Percentiles rank a stretch among this genome's conserved stretches.
These are phyloP conservation scores for Kandelia obovata DNA, from an alignment of 345 rosid species.

Conservation along the genomic window DNA sequence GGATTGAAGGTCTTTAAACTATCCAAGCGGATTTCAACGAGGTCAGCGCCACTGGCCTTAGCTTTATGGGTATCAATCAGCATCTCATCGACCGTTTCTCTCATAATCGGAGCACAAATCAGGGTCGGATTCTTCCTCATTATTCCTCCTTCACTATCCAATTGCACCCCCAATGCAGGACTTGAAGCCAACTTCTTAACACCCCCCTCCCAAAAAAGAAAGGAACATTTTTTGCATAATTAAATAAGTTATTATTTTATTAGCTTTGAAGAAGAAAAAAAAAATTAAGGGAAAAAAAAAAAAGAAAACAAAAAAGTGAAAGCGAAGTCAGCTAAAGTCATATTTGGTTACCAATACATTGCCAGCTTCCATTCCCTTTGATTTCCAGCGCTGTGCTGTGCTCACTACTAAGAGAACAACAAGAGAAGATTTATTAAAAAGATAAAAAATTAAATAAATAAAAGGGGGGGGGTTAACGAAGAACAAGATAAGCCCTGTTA, in stretches of 20 bases:
- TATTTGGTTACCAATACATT: background rate
- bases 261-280: no score
- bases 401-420: no score
- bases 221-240: no score
- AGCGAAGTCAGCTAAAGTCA: background rate
- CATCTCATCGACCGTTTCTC: constrained; percentile 60
- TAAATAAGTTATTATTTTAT: no score
- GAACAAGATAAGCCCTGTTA: background rate
- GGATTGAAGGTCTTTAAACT: constrained; percentile 50
- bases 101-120: constrained; percentile 85
- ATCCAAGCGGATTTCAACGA: constrained; percentile 87
- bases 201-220: background rate
- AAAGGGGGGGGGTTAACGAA: background rate
- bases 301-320: background rate
- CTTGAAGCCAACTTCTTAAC: constrained; percentile 39
- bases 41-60: constrained; percentile 64
- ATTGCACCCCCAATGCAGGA: constrained; percentile 21
- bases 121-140: constrained; percentile 52
- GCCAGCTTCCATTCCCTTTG: background rate
- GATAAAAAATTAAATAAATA: background rate
- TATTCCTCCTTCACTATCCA: constrained; percentile 22
- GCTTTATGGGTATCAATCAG: constrained; percentile 46
- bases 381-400: no score
- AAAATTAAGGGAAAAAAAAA: background rate
- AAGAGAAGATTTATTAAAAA: no score